Evolutionary conservation across 495 filamentous ascomycete genomes (phyloP).

Genomic region (Astrothelium subdiscretum): DNA sequence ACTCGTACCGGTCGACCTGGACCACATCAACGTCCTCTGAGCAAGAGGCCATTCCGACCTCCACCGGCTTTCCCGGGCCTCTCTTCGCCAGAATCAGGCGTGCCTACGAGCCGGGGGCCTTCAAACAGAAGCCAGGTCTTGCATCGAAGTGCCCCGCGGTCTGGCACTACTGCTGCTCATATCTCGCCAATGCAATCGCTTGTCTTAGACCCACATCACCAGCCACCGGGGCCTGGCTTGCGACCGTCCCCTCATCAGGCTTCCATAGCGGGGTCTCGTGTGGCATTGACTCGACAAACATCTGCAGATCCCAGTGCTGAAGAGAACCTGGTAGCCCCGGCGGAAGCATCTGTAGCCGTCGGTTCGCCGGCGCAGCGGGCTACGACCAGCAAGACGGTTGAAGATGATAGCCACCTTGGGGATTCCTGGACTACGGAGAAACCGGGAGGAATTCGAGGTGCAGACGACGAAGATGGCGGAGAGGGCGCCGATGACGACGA

Average conservation of each 20-base stretch:
- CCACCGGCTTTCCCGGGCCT: slow-evolving; percentile 66
- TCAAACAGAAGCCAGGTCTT: slow-evolving; percentile 16
- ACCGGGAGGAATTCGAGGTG: slow-evolving; percentile 30
- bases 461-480: slow-evolving; percentile 36
- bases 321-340: slow-evolving; percentile 36
- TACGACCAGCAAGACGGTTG: slow-evolving; percentile 29
- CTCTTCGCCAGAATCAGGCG: slow-evolving; percentile 37
- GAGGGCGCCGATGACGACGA: slow-evolving; percentile 28
- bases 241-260: slow-evolving; percentile 33
- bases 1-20: background rate
- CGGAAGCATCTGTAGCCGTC: slow-evolving; percentile 4
- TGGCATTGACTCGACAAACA: slow-evolving; percentile 23
- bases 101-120: background rate
- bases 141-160: slow-evolving; percentile 23
- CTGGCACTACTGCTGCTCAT: slow-evolving; percentile 25
- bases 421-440: slow-evolving; percentile 55
- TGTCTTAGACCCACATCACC: slow-evolving; percentile 76
- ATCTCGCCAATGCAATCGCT: slow-evolving; percentile 56
- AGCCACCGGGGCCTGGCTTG: slow-evolving; percentile 48
- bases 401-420: slow-evolving; percentile 46
- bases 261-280: slow-evolving; percentile 30
- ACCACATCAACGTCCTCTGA: background rate
- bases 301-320: slow-evolving; percentile 28
- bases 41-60: slow-evolving; percentile 25
- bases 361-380: slow-evolving; percentile 19